Base-by-base conservation (phyloP, 192 early-diverging fungal species). In the Globomyces pollinis-pini region DNA sequence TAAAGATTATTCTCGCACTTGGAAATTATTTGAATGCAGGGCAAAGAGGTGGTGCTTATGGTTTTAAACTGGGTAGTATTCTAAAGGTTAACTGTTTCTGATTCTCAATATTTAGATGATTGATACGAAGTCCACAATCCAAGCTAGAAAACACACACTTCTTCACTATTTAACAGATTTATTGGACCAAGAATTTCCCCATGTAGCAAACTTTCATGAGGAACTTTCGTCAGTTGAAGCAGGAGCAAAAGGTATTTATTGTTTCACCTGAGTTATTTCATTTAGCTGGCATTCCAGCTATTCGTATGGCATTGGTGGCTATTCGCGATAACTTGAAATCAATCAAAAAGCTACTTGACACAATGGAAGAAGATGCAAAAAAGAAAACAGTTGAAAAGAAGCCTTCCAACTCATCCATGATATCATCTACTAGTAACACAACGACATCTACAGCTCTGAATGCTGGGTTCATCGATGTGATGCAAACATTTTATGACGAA, bases 1-100 rank as follows among this genome's bases (percentile, higher is more conserved):
- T 3, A 18, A 24, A 70, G 67, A 64, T 78, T 18, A 75, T 79
- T 56, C 61, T 79, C 11, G 74, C 77, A 3, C 60, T 79, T 43
- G 77, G 77, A 35, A 79, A 79, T 57, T 79, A 79, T 35, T 69
- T 79, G 71, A 79, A 79, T 50, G 51, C 71, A 15, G 77, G 70
- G 16, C 64, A 65, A 30, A 50, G 77, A 55, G 77, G 76, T 29
- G 71, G 72, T 30, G 77, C 77, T 3, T 78, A 71, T 58, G 77
- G 77, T 18, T 79, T 79, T 53, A 74, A 73, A 47, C 36, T 79
- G 8, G 63, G 67, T 33, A 73, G 61, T 61, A 41, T 79, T 6
- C 42, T 72, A n/a, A 79, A 79, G 69, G 76, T 79, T 24, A 38
- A 11, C 43, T 52, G 15, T 18, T 32, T 72, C 23, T 15, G 36